Base-by-base conservation (phyloP, 192 early-diverging fungal genomes). In the Coemansia sp. region DNA sequence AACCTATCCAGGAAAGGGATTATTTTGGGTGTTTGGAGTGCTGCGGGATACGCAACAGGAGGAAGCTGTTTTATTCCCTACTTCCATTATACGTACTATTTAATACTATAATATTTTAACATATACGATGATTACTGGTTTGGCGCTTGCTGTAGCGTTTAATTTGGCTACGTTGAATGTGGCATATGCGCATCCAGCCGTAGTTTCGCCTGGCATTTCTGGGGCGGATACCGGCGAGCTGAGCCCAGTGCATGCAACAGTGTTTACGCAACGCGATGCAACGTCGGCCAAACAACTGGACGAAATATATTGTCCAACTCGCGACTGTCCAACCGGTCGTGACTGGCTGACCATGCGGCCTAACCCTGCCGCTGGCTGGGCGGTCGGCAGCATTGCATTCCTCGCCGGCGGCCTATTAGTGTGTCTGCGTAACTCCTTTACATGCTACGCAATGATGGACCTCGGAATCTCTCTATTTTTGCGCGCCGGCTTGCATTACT, bases 271-370 rank as follows among this genome's bases (percentile, higher is more conserved):
- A 23, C 18, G 17, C 1, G 14, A 18, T 20, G 20, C 49, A 5
- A 1, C 28, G 21, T 28, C 38, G 38, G 2, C 4, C 11, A 10
- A 20, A 15, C 51, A 63, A 21, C 12, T 62, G 36, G 12, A 24
- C 1, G 55, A 42, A 5, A 67, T 73, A 10, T 73, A 64, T 26
- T 73, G 71, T 12, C 61, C 66, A 1, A 6, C 51, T 3, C 55
- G 51, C 44, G 40, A 57, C 56, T 73, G 71, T 21, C 42, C 7
- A n/a, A 54, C 17, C 5, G 61, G 56, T n/a, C 57, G 61, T 14
- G 65, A 73, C 65, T 73, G 71, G 71, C 71, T 73, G 21, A 58
- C 61, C 0, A 54, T 55, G 40, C 17, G 24, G 42, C 71, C 71
- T 8, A 68, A 18, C 34, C 28, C 50, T 1, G 56, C 65, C 10